Base-by-base conservation (phyloP, 73 alveolate species). In the Stentor roeselii region DNA sequence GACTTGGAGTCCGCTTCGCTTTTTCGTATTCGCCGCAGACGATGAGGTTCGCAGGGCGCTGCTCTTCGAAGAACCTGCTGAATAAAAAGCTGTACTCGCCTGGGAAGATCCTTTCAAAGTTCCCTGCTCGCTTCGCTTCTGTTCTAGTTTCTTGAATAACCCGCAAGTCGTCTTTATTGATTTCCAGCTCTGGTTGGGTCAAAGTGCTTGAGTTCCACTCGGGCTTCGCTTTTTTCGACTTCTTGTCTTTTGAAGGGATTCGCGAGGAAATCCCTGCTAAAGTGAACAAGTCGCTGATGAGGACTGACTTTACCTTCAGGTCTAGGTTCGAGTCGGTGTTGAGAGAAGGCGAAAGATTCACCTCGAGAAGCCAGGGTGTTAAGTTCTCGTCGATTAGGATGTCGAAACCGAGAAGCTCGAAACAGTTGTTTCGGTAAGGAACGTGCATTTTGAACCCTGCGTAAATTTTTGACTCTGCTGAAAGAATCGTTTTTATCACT, bases 301-400 rank as follows among this genome's bases (percentile, higher is more conserved):
- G 78, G 3, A 67, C 82, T 40, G 90, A 91, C 75, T 94, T 94
- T 36, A 90, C 90, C 59, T 86, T 75, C 74, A 80, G 82, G 87
- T 92, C 97, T 0, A 77, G 67, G 58, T 90, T 87, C 60, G 96
- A 59, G 87, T 90, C 90, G 74, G 91, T 87, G 61, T 91, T 88
- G 60, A 93, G 76, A 3, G 92, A 78, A 34, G 98, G 98, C 61
- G 94, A 86, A 61, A 92, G 77, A 82, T 93, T 93, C n/a, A 93
- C 95, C 87, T 93, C 98, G 61, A 93, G 82, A 15, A 93, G 86
- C 97, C 97, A 93, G 3, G 98, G 98, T 41, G 92, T 92, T 4
- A 96, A 90, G 36, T 85, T 78, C 6, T 82, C 86, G 75, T 89
- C 97, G 31, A 93, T 87, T 77, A 93, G 76, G 30, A 93, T 86